Evolutionary conservation across 148 eudicot species (phyloP), one percentile per base, ranked within the genome.

Genomic region (Agrostemma githago): DNA sequence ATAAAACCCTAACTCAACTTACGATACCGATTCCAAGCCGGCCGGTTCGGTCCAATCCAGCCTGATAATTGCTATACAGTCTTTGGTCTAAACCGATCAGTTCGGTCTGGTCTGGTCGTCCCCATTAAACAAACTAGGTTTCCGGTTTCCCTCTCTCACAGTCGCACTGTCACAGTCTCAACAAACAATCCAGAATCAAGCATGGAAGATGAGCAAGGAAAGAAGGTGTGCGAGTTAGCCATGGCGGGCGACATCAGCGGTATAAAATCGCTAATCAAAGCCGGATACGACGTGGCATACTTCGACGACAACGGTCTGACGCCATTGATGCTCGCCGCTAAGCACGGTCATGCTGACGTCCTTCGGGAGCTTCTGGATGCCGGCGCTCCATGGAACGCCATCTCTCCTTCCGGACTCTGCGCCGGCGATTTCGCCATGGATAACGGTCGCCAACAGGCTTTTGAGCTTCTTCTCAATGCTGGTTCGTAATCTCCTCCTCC

Each of bases 351-450:
- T 75, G 71, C 88, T 26, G 83, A 69, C 5, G 78, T 83, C 2
- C 89, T 88, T 3, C 78, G 80, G 58, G 79, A 77, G 57, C 89
- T 94, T 11, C 89, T 94, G 66, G 96, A 89, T 57, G 87, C 90
- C 58, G 97, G 97, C 14, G 98, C 98, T 2, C 98, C 98, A 0
- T 94, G 98, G 98, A 94, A 94, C 74, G 97, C 98, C 17, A 81
- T 94, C 62, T 86, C 95, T 42, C 97, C 96, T 76, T 82, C 84
- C 61, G 84, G 85, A 60, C 77, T 87, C 58, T 94, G 90, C 44
- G 98, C 97, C 20, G 98, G 98, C 1, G 98, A 94, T 80, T 88
- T 91, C 15, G 93, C 98, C 58, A 91, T 94, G 98, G 89, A 91
- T 2, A 68, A 77, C 42, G 96, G 87, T 37, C 96, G 91, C 61